phyloP scores from a whole-genome alignment of 1,284 basidiomycete species.

The Pseudozyma pruni region DNA sequence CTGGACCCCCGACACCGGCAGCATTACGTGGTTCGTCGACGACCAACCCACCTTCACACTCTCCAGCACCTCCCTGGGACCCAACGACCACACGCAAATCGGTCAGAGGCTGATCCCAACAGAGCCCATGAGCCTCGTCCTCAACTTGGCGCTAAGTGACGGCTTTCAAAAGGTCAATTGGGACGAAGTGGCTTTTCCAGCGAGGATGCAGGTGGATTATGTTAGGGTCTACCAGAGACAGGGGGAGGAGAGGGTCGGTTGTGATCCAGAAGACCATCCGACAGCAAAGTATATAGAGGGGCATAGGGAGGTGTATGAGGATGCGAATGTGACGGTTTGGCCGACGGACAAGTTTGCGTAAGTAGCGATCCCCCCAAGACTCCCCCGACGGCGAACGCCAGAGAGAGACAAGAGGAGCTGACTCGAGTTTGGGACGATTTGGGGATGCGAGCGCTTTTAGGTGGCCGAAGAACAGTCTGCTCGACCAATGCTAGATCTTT shows the following conservation, averaged over 20 bases:
- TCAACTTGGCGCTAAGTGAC: constrained; percentile 57
- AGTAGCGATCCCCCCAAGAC: too few relatives aligned
- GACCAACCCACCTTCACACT: constrained; percentile 61
- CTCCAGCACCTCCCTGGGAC: constrained; percentile 21
- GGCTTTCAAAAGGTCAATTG: constrained; percentile 56
- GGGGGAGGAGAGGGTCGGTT: constrained; percentile 44
- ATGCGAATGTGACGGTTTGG: constrained; percentile 47
- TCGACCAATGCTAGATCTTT: constrained; percentile 30
- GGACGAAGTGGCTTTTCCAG: constrained; percentile 68
- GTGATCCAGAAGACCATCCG: constrained; percentile 61
- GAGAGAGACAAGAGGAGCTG: too few relatives aligned
- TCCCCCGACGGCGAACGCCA: too few relatives aligned
- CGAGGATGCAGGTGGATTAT: constrained; percentile 66
- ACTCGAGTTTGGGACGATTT: too few relatives aligned
- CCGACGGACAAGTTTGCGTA: constrained; percentile 25
- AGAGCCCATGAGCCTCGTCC: constrained; percentile 60
- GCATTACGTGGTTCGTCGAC: constrained; percentile 62
- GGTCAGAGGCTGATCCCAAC: constrained; percentile 53
- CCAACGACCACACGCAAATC: constrained; percentile 44
- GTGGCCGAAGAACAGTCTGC: constrained; percentile 56
- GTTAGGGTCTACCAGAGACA: constrained; percentile 57
- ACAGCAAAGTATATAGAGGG: constrained; percentile 61
- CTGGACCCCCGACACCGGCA: constrained; percentile 45
- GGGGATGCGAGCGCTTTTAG: too few relatives aligned
- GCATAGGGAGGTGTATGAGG: constrained; percentile 61